Conservation (phyloP, 2,329 filamentous ascomycete species). For the Phoma sp. region DNA sequence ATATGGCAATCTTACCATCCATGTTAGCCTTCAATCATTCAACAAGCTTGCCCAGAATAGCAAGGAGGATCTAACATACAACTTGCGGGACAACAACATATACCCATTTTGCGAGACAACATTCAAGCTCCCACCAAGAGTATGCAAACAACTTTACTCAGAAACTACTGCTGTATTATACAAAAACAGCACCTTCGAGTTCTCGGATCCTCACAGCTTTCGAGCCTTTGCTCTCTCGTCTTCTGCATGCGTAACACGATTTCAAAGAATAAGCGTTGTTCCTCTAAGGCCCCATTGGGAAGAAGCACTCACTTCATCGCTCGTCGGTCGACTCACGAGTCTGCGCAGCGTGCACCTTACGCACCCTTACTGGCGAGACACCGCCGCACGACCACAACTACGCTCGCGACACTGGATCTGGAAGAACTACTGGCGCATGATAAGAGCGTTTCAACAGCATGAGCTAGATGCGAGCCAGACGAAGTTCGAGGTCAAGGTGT, state of each 20-base stretch:
- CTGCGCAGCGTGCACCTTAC: background rate
- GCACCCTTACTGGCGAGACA: background rate
- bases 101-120: background rate
- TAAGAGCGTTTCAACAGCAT: background rate
- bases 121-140: background rate
- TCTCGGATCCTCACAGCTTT: background rate
- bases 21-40: background rate
- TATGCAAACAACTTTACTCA: background rate
- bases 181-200: background rate
- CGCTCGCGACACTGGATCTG: background rate
- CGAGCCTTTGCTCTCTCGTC: conserved; percentile 3
- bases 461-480: background rate
- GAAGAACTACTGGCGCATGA: background rate
- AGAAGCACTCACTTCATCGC: background rate
- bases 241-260: background rate
- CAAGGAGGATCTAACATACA: background rate
- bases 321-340: background rate
- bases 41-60: background rate
- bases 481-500: background rate
- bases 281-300: background rate
- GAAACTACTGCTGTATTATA: background rate
- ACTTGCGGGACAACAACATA: background rate
- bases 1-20: background rate
- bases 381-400: background rate
- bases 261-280: background rate